Conservation (phyloP, 2,329 filamentous ascomycete genomes). For the Venturia nashicola region DNA sequence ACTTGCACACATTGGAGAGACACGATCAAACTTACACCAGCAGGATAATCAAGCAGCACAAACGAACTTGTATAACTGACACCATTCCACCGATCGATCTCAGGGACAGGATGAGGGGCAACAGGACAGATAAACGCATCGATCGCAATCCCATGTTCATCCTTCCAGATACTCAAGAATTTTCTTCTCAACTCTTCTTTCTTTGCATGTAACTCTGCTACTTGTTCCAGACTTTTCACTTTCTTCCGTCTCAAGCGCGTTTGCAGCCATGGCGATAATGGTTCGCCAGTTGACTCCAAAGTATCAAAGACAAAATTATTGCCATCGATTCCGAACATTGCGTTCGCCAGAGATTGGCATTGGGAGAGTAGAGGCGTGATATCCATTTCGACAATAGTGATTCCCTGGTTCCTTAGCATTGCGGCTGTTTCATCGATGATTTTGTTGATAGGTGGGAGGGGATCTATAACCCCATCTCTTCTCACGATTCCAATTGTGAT, state of each 20-base stretch:
- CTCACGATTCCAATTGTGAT: slow-evolving; percentile 36
- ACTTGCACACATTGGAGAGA: too few relatives aligned
- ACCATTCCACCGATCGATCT: slow-evolving; percentile 50
- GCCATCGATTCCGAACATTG: slow-evolving; percentile 47
- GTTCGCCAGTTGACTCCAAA: slow-evolving; percentile 42
- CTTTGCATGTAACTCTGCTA: slow-evolving; percentile 41
- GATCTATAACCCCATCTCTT: slow-evolving; percentile 37
- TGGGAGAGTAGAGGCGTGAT: slow-evolving; percentile 39
- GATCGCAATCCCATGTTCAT: slow-evolving; percentile 29
- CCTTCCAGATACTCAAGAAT: slow-evolving; percentile 46
- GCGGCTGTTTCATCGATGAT: slow-evolving; percentile 33
- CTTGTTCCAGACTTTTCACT: slow-evolving; percentile 33
- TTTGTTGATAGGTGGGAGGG: slow-evolving; percentile 37
- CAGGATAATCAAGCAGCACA: slow-evolving; percentile 50
- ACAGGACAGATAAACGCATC: slow-evolving; percentile 53
- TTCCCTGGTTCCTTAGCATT: slow-evolving; percentile 22
- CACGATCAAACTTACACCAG: slow-evolving; percentile 26
- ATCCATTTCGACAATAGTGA: slow-evolving; percentile 48
- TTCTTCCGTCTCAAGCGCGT: slow-evolving; percentile 37
- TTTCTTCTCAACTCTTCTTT: slow-evolving; percentile 40
- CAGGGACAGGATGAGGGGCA: slow-evolving; percentile 50
- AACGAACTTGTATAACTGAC: slow-evolving; percentile 50
- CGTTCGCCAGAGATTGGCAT: slow-evolving; percentile 44
- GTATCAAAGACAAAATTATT: slow-evolving; percentile 43
- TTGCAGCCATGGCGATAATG: slow-evolving; percentile 47